Evolutionary conservation across 163 green algal genomes (phyloP).

Genomic region (Picocystis sp.): DNA sequence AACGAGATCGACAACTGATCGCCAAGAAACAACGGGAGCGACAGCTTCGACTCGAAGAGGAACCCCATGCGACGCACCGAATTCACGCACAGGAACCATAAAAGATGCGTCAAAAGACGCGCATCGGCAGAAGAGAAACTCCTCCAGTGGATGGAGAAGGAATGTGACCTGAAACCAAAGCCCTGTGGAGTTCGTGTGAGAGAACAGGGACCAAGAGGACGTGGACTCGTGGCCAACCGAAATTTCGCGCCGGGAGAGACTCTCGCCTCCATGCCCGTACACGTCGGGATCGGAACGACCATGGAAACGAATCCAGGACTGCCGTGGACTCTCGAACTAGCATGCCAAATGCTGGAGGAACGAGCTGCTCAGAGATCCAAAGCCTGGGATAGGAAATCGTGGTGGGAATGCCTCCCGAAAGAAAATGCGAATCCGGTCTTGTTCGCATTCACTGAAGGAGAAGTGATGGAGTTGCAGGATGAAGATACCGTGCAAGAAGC

Average conservation of each 20-base stretch:
- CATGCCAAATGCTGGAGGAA: constrained; percentile 22
- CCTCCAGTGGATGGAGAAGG: too few species aligned
- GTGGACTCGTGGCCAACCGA: constrained; percentile 12
- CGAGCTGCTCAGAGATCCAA: constrained; percentile 5
- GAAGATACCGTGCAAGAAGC: constrained; percentile 11
- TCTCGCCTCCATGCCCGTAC: constrained; percentile 21
- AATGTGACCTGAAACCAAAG: too few species aligned
- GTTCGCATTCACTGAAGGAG: constrained; percentile 16
- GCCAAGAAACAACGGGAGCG: too few species aligned
- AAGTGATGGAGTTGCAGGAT: constrained; percentile 27
- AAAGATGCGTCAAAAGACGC: too few species aligned
- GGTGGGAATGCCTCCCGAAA: constrained; percentile 19
- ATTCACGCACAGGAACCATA: too few species aligned
- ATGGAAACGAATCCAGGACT: constrained; percentile 16
- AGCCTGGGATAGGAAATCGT: constrained; percentile 13
- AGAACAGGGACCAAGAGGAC: background rate
- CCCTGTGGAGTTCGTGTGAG: too few species aligned
- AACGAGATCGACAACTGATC: too few species aligned
- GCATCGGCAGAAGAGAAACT: too few species aligned
- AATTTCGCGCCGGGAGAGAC: constrained; percentile 19
- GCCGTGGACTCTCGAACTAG: constrained; percentile 18
- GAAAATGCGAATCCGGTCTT: background rate
- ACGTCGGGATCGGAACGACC: constrained; percentile 13
- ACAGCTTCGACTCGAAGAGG: too few species aligned
- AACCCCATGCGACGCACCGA: too few species aligned